phyloP scores from a whole-genome alignment of 1,284 basidiomycete species.

The Malassezia dermatis region DNA sequence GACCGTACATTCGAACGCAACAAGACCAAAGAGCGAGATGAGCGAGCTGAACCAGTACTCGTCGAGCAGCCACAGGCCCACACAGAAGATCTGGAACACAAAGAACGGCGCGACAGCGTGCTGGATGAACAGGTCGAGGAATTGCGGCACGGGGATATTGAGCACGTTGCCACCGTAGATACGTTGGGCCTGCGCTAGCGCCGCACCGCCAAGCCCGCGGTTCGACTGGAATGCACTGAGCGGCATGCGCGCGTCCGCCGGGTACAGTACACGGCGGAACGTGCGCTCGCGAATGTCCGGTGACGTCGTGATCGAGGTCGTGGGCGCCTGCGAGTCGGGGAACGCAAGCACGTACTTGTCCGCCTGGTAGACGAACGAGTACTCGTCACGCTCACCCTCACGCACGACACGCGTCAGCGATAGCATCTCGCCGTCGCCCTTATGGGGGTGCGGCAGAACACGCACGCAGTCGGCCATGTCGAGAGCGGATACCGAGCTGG shows the following conservation, averaged over 20 bases:
- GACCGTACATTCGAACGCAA: conserved; percentile 47
- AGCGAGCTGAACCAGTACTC: conserved; percentile 48
- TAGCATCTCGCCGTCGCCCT: conserved; percentile 84
- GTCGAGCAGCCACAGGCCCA: conserved; percentile 47
- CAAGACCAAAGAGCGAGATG: conserved; percentile 46
- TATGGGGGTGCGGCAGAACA: conserved; percentile 72
- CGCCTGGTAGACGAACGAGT: conserved; percentile 87
- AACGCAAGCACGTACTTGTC: conserved; percentile 77
- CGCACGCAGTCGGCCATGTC: conserved; percentile 69
- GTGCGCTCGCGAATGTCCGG: conserved; percentile 52
- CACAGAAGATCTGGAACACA: conserved; percentile 47
- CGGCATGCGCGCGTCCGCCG: conserved; percentile 64
- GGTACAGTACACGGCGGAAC: conserved; percentile 80
- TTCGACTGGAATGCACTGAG: conserved; percentile 62
- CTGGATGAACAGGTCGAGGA: conserved; percentile 44
- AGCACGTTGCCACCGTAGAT: conserved; percentile 44
- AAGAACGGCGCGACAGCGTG: conserved; percentile 48
- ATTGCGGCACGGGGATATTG: conserved; percentile 43
- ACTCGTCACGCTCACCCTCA: conserved; percentile 51
- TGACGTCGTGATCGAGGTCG: conserved; percentile 34
- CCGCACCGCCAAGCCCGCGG: conserved; percentile 48
- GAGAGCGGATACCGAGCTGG: conserved; percentile 48
- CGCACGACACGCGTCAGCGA: conserved; percentile 55
- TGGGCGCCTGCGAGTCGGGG: conserved; percentile 35
- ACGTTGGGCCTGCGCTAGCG: conserved; percentile 30